A percentile compares a stretch with the other conserved stretches of the same genome.
Conservation (phyloP, 2,329 filamentous ascomycete genomes). For the Claviceps spartinae region DNA sequence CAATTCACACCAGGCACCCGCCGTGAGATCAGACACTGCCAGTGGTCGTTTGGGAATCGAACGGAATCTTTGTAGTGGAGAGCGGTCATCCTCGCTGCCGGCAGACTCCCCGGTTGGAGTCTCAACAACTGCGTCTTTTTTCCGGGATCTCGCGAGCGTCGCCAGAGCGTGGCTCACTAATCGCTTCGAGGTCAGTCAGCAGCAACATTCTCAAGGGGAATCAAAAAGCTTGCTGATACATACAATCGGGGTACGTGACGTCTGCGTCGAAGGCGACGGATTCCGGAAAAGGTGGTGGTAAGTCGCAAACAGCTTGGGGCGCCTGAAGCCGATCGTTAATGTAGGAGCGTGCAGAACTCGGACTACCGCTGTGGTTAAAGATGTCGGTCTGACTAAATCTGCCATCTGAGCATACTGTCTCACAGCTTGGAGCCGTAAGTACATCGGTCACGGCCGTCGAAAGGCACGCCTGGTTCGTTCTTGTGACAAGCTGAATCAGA, state of each 20-base stretch:
- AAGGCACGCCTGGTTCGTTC: conserved; percentile 3
- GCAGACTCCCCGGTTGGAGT: not conserved
- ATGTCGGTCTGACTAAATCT: not conserved
- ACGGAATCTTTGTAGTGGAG: conserved; percentile 67
- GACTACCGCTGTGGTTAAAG: not conserved
- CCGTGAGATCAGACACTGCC: conserved; percentile 76
- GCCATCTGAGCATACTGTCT: not conserved
- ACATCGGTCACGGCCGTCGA: not conserved
- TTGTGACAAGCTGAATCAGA: conserved; percentile 20
- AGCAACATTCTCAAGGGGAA: conserved; percentile 2
- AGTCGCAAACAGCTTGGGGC: not conserved
- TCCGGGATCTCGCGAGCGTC: conserved; percentile 8
- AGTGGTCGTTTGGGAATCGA: conserved; percentile 64
- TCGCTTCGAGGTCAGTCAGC: conserved; percentile 53
- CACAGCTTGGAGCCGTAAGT: not conserved
- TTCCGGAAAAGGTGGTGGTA: not conserved
- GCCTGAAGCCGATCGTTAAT: not conserved
- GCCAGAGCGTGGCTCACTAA: conserved; percentile 41
- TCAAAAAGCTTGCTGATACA: conserved; percentile 14
- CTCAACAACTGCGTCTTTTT: conserved; percentile 5
- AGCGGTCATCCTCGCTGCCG: conserved; percentile 20
- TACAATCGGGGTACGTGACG: conserved; percentile 40
- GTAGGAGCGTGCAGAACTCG: not conserved
- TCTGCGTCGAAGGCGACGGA: conserved; percentile 10
- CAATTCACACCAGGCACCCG: conserved; percentile 89